phyloP scores from a whole-genome alignment of 2,329 filamentous ascomycete genomes.

The Microdochium nivale region DNA sequence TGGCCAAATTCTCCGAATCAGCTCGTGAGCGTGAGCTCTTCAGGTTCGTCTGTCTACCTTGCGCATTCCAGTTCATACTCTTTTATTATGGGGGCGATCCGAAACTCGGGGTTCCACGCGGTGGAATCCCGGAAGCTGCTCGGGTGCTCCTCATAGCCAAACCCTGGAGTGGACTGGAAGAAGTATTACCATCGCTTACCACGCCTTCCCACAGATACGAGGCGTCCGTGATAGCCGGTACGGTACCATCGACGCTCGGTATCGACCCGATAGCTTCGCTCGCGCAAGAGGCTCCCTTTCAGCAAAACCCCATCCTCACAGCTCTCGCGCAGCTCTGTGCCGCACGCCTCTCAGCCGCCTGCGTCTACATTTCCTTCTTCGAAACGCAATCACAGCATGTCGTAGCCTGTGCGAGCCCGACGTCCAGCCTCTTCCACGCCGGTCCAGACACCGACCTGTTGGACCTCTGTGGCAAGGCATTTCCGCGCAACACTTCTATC shows the following conservation, averaged over 20 bases:
- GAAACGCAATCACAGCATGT: constrained; percentile 16
- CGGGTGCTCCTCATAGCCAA: no score
- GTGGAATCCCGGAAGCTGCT: neutral
- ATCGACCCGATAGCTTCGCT: neutral
- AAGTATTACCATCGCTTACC: neutral
- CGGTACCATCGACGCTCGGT: neutral
- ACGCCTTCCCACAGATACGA: neutral
- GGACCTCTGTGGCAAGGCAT: neutral
- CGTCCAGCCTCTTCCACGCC: constrained; percentile 8
- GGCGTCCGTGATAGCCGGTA: neutral
- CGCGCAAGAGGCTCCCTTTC: neutral
- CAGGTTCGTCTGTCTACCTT: neutral
- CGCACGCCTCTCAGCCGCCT: constrained; percentile 11
- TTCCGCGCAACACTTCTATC: neutral
- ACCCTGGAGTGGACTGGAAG: no score
- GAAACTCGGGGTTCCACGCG: no score
- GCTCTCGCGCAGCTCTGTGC: constrained; percentile 18
- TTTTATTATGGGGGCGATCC: neutral
- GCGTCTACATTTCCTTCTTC: constrained; percentile 18
- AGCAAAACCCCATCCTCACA: constrained; percentile 5
- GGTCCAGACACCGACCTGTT: constrained; percentile 9
- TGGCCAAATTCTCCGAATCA: neutral
- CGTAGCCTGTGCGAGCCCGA: constrained; percentile 7
- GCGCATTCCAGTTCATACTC: neutral
- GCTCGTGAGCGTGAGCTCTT: neutral